phyloP scores from a whole-genome alignment of 116 monocot species.

The Cymodocea nodosa region DNA sequence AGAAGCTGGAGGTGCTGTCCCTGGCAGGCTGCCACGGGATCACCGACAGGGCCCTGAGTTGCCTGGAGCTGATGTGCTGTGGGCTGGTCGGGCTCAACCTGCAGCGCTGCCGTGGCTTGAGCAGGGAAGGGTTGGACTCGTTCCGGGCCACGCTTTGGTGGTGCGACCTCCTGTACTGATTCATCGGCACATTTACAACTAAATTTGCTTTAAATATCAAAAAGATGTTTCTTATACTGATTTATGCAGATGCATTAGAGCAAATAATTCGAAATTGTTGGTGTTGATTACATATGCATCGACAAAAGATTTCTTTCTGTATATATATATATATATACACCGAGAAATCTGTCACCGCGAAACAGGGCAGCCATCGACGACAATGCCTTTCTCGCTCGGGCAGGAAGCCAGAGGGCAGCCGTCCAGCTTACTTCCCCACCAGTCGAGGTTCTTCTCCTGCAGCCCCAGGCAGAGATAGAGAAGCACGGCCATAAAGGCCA shows the following conservation, averaged over 20 bases:
- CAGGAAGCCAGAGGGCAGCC: conserved; percentile 58
- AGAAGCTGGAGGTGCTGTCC: conserved; percentile 15
- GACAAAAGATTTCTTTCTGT: no score
- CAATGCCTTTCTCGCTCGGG: conserved; percentile 45
- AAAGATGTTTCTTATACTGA: no score
- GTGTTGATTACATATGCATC: no score
- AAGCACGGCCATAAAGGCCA: conserved; percentile 69
- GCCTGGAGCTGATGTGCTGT: conserved; percentile 9
- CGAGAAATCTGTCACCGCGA: not conserved
- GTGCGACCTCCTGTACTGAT: conserved; percentile 15
- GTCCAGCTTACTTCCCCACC: conserved; percentile 68
- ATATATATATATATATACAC: no score
- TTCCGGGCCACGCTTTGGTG: conserved; percentile 7
- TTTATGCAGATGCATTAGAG: no score
- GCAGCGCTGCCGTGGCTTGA: conserved; percentile 6
- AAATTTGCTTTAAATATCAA: no score
- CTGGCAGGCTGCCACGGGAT: conserved; percentile 15
- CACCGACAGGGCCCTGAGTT: conserved; percentile 8
- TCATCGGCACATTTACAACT: no score
- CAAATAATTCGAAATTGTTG: no score
- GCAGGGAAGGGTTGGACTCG: conserved; percentile 2
- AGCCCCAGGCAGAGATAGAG: conserved; percentile 39
- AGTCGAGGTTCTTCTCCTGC: conserved; percentile 26
- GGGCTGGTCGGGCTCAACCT: conserved; percentile 16
- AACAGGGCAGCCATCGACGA: conserved; percentile 37